These are phyloP conservation scores for Cladorrhinum sp. DNA, from an alignment of 2,329 filamentous ascomycete genomes.

Conservation along the genomic window DNA sequence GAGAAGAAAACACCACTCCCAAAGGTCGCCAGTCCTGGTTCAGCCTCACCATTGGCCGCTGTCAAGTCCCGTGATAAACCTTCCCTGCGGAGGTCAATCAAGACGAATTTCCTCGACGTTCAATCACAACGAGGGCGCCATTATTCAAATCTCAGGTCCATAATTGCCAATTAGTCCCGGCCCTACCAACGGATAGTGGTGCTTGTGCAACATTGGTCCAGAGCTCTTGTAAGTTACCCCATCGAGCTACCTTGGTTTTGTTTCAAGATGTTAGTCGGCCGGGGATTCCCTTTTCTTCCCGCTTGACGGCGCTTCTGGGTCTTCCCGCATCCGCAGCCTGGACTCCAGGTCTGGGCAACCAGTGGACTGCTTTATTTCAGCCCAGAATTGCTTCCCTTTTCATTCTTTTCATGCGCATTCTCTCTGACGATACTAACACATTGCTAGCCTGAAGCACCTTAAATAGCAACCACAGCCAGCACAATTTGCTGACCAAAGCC, in stretches of 20 bases:
- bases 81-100: conserved; percentile 43
- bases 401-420: conserved; percentile 7
- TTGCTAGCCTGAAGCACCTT: conserved; percentile 7
- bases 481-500: conserved; percentile 5
- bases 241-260: conserved; percentile 6
- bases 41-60: conserved; percentile 47
- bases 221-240: conserved; percentile 22
- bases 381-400: not conserved
- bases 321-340: conserved; percentile 23
- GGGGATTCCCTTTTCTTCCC: conserved; percentile 19
- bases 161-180: conserved; percentile 12
- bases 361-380: not conserved
- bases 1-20: conserved; percentile 32
- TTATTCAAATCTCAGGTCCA: conserved; percentile 16
- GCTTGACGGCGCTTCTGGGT: conserved; percentile 17
- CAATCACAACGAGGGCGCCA: conserved; percentile 31
- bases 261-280: conserved; percentile 14
- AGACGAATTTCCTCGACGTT: conserved; percentile 30
- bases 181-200: conserved; percentile 10
- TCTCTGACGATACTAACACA: conserved; percentile 6
- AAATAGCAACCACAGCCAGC: not conserved
- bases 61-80: conserved; percentile 51
- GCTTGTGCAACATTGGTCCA: conserved; percentile 9
- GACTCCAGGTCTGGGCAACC: conserved; percentile 14
- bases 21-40: conserved; percentile 42